Evolutionary conservation across 768 basidiomycete species (phyloP).

Genomic region (Suillus hirtellus): DNA sequence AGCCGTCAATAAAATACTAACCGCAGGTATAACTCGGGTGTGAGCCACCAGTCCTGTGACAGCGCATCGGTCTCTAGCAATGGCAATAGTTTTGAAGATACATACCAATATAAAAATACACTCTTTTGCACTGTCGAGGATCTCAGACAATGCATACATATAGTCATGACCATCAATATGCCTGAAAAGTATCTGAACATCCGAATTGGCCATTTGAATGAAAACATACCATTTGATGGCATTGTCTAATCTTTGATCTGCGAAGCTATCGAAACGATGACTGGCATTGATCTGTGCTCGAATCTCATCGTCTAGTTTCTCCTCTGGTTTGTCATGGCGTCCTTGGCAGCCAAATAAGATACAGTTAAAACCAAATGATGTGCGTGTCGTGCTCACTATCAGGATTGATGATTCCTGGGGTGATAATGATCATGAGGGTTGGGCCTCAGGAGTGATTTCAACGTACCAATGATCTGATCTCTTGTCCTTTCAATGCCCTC

Average conservation of each 20-base stretch:
- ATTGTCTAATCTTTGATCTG: constrained; percentile 66
- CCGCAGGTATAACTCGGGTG: constrained; percentile 92
- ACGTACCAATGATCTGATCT: constrained; percentile 38
- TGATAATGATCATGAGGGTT: not conserved
- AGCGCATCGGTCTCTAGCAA: constrained; percentile 9
- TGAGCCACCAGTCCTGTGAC: constrained; percentile 86
- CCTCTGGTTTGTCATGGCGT: constrained; percentile 77
- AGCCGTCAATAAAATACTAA: constrained; percentile 8
- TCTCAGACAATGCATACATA: constrained; percentile 91
- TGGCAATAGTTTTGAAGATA: not conserved
- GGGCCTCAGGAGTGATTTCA: not conserved
- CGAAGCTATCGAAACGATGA: constrained; percentile 89
- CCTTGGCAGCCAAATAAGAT: constrained; percentile 28
- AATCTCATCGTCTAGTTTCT: constrained; percentile 68
- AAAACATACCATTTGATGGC: constrained; percentile 73
- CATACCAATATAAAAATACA: constrained; percentile 83
- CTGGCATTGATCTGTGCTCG: constrained; percentile 70
- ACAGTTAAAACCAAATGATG: not conserved
- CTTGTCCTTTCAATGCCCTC: constrained; percentile 39
- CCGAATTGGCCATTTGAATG: not conserved
- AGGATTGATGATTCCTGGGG: constrained; percentile 33
- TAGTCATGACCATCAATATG: constrained; percentile 97
- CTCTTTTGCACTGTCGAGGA: constrained; percentile 80
- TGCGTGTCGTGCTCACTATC: constrained; percentile 30
- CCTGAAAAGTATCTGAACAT: constrained; percentile 36